Percentiles rank a stretch among this genome's conserved stretches.
Evolutionary conservation across 1,284 basidiomycete genomes (phyloP).

Genomic region (Pseudomicrostroma phylloplanum): DNA sequence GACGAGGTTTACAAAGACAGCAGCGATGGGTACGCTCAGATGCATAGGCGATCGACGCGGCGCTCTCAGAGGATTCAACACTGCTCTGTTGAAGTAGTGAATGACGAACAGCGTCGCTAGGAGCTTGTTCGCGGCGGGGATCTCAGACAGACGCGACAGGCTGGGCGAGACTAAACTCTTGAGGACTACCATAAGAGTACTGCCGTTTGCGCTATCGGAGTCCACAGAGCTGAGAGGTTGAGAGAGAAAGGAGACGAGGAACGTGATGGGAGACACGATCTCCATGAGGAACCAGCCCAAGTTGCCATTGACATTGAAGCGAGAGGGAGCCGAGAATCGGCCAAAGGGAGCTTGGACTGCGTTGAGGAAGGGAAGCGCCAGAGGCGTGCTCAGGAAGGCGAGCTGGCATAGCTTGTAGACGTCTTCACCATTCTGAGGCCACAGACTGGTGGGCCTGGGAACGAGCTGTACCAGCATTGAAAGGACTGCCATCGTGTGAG

Average conservation of each 20-base stretch:
- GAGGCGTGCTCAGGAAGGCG: conserved; percentile 52
- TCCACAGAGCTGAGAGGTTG: conserved; percentile 48
- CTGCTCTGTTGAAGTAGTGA: conserved; percentile 77
- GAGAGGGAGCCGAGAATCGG: conserved; percentile 58
- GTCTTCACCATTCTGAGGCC: conserved; percentile 22
- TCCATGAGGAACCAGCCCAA: conserved; percentile 81
- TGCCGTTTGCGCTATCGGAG: background rate
- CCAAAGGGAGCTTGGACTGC: conserved; percentile 68
- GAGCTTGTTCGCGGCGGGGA: conserved; percentile 56
- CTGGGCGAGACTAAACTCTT: conserved; percentile 38
- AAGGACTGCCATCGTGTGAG: background rate
- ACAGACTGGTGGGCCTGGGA: background rate
- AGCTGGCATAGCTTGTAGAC: conserved; percentile 37
- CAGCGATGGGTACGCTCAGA: conserved; percentile 61
- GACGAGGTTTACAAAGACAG: conserved; percentile 63
- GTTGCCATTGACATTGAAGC: conserved; percentile 58
- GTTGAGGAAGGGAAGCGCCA: conserved; percentile 53
- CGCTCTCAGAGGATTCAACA: conserved; percentile 73
- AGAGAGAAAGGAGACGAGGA: conserved; percentile 49
- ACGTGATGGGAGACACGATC: conserved; percentile 65
- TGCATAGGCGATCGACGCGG: conserved; percentile 74
- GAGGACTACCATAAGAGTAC: conserved; percentile 11
- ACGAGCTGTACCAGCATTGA: background rate
- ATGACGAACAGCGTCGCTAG: conserved; percentile 62
- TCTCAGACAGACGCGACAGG: conserved; percentile 38